phyloP scores from a whole-genome alignment of 495 filamentous ascomycete genomes.

The Hyaloscypha bicolor region DNA sequence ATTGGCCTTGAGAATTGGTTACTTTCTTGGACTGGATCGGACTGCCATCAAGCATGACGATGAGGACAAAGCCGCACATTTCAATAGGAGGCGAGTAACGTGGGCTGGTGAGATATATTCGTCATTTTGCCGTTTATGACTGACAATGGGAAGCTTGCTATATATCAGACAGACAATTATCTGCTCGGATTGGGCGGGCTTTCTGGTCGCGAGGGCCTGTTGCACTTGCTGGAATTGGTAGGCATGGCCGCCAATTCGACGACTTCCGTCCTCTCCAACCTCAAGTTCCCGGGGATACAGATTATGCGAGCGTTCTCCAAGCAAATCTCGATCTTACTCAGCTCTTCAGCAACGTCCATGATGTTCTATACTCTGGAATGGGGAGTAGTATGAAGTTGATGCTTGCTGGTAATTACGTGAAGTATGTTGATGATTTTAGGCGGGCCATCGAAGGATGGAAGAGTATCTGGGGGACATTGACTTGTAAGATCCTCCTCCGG shows the following conservation, averaged over 20 bases:
- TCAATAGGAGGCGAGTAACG: slow-evolving; percentile 55
- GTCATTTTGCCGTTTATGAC: background rate
- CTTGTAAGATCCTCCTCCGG: slow-evolving; percentile 42
- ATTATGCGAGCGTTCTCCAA: slow-evolving; percentile 63
- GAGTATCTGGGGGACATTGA: slow-evolving; percentile 59
- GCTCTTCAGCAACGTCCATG: slow-evolving; percentile 65
- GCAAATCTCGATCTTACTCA: slow-evolving; percentile 63
- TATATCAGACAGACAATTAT: slow-evolving; percentile 61
- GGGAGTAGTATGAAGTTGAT: slow-evolving; percentile 64
- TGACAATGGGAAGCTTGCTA: slow-evolving; percentile 45
- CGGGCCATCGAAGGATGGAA: slow-evolving; percentile 63
- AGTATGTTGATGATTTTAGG: slow-evolving; percentile 67
- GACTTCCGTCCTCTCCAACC: slow-evolving; percentile 62
- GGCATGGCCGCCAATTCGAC: slow-evolving; percentile 41
- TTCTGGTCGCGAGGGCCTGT: slow-evolving; percentile 68
- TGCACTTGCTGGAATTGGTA: slow-evolving; percentile 57
- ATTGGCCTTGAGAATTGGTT: slow-evolving; percentile 59
- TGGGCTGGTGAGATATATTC: slow-evolving; percentile 50
- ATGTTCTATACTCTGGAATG: slow-evolving; percentile 63
- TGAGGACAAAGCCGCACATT: slow-evolving; percentile 48
- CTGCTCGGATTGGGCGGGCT: slow-evolving; percentile 62
- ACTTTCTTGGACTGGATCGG: slow-evolving; percentile 59
- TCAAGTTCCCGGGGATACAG: slow-evolving; percentile 53
- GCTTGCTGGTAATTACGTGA: slow-evolving; percentile 65
- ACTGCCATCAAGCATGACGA: slow-evolving; percentile 53